These are phyloP conservation scores for Chlamydomonas schloesseri DNA, from an alignment of 139 green algal genomes.

Conservation along the genomic window DNA sequence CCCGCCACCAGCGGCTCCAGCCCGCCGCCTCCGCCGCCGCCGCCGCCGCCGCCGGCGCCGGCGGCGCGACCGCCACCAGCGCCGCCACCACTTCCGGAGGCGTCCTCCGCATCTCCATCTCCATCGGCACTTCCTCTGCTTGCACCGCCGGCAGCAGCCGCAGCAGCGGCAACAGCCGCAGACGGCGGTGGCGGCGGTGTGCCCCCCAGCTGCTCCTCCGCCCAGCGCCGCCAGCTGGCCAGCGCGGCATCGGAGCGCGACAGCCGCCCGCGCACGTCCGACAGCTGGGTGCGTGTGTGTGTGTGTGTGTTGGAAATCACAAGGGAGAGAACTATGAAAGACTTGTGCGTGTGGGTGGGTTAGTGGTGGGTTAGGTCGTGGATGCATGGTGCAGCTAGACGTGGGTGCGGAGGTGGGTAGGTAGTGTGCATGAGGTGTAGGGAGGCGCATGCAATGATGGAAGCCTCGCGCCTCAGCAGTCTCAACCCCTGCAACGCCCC, in stretches of 20 bases:
- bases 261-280: slow-evolving; percentile 1
- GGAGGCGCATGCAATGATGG: no score
- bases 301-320: not conserved
- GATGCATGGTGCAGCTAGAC: not conserved
- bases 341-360: no score
- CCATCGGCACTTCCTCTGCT: no score
- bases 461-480: no score
- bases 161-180: no score
- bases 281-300: not conserved
- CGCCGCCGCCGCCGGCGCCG: not conserved
- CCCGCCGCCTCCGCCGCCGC: not conserved
- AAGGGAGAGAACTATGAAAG: no score
- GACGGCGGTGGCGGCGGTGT: no score
- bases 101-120: not conserved
- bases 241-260: not conserved
- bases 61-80: no score
- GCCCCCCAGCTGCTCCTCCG: slow-evolving; percentile 21
- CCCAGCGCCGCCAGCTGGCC: not conserved
- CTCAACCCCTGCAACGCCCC: no score
- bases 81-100: no score
- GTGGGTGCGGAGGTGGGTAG: no score
- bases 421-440: no score
- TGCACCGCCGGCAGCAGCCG: not conserved
- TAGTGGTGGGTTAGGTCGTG: not conserved
- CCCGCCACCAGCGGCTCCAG: slow-evolving; percentile 7